phyloP scores from a whole-genome alignment of 805 yeast species.

The Pichia thaimueangensis region DNA sequence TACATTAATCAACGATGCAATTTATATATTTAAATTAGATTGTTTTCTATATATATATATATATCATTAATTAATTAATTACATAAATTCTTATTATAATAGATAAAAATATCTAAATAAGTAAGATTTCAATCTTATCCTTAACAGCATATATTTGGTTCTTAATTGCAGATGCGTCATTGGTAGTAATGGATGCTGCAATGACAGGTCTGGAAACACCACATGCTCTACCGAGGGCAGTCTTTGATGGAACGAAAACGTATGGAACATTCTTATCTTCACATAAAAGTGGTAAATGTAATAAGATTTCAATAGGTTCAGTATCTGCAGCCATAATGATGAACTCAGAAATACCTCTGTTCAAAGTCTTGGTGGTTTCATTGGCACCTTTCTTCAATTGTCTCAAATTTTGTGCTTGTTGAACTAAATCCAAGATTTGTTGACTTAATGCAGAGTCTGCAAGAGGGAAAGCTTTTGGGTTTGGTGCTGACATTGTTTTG shows the following conservation, averaged over 20 bases:
- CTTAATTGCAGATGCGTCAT: slow-evolving; percentile 96
- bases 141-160: slow-evolving; percentile 94
- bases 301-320: slow-evolving; percentile 96
- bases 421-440: slow-evolving; percentile 95
- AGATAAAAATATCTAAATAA: slow-evolving; percentile 75
- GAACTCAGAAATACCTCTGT: slow-evolving; percentile 99
- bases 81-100: too few relatives aligned
- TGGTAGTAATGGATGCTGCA: slow-evolving; percentile 96
- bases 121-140: slow-evolving; percentile 97
- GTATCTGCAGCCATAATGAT: slow-evolving; percentile 99
- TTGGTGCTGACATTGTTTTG: slow-evolving; percentile 67
- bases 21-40: slow-evolving; percentile 32
- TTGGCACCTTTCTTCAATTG: slow-evolving; percentile 99
- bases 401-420: slow-evolving; percentile 96
- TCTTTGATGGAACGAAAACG: slow-evolving; percentile 97
- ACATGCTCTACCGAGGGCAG: slow-evolving; percentile 99
- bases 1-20: slow-evolving; percentile 28
- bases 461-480: slow-evolving; percentile 98
- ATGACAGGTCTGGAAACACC: slow-evolving; percentile 99
- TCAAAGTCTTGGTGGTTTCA: slow-evolving; percentile 98
- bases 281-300: slow-evolving; percentile 95
- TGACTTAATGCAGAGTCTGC: slow-evolving; percentile 94
- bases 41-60: slow-evolving; percentile 5
- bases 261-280: slow-evolving; percentile 99
- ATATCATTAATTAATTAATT: too few relatives aligned